These are phyloP conservation scores for Nemania sp. DNA, from an alignment of 2,329 filamentous ascomycete genomes.

Conservation along the genomic window DNA sequence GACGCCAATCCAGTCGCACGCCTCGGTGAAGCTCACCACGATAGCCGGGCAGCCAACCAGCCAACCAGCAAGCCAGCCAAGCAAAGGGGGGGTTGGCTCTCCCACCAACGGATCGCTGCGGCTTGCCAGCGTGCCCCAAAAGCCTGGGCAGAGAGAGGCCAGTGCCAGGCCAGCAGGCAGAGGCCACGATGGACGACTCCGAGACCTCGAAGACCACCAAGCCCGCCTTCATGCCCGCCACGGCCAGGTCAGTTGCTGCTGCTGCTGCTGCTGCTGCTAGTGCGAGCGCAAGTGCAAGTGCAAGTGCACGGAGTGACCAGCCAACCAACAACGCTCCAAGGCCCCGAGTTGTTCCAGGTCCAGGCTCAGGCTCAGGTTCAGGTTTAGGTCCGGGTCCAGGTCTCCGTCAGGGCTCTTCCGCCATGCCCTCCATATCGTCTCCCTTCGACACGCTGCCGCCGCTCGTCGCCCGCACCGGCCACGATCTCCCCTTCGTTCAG, in stretches of 20 bases:
- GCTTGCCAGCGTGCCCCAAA: constrained; percentile 13
- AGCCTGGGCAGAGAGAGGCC: constrained; percentile 6
- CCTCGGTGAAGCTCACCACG: constrained; percentile 24
- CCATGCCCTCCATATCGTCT: constrained; percentile 19
- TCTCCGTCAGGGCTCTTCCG: background rate
- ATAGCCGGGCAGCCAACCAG: background rate
- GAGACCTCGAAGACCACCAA: constrained; percentile 26
- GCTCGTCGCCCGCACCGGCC: constrained; percentile 41
- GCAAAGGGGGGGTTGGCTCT: background rate
- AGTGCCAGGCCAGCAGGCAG: constrained; percentile 15
- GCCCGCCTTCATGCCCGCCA: constrained; percentile 3
- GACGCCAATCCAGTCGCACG: constrained; percentile 21
- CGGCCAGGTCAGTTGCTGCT: background rate
- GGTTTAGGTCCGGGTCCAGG: no score
- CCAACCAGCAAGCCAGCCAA: background rate
- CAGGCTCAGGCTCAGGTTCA: constrained; percentile 1
- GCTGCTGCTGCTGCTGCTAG: background rate
- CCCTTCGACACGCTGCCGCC: constrained; percentile 28
- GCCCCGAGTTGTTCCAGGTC: constrained; percentile 27
- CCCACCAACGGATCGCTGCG: constrained; percentile 15
- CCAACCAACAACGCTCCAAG: constrained; percentile 25
- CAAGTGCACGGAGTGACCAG: constrained; percentile 25
- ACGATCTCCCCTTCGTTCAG: constrained; percentile 61
- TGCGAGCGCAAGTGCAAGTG: constrained; percentile 2
- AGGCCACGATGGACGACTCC: constrained; percentile 33